Evolutionary conservation across 2,329 filamentous ascomycete genomes (phyloP).

Genomic region (Juglanconis sp.): DNA sequence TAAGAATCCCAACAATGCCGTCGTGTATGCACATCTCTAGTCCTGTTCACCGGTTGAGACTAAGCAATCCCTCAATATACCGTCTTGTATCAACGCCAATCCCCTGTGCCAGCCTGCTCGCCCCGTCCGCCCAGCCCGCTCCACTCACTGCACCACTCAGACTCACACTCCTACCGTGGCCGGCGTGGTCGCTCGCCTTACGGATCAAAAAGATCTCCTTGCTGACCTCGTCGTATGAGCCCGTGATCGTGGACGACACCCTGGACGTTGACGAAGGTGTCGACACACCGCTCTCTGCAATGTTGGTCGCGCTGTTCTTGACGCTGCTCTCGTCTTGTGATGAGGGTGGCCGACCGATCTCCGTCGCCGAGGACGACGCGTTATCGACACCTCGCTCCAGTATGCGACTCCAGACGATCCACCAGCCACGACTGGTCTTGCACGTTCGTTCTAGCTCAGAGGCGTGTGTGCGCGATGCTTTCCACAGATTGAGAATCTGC

Average conservation of each 20-base stretch:
- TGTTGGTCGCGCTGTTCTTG: background rate
- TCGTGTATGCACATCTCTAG: background rate
- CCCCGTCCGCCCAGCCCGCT: slow-evolving; percentile 49
- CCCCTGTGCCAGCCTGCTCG: slow-evolving; percentile 63
- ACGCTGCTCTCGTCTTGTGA: background rate
- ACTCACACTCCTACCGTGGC: slow-evolving; percentile 32
- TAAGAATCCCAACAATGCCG: background rate
- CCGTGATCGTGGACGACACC: slow-evolving; percentile 2
- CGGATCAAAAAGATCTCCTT: slow-evolving; percentile 64
- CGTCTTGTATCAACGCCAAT: slow-evolving; percentile 74
- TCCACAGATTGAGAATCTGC: slow-evolving; percentile 58
- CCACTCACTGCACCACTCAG: slow-evolving; percentile 34
- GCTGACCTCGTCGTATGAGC: slow-evolving; percentile 24
- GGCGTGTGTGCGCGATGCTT: slow-evolving; percentile 39
- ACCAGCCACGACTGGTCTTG: slow-evolving; percentile 67
- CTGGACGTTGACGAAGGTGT: slow-evolving; percentile 6
- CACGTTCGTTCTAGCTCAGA: slow-evolving; percentile 58
- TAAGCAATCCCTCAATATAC: slow-evolving; percentile 72
- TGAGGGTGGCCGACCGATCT: background rate
- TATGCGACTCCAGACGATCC: slow-evolving; percentile 65
- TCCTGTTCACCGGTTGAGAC: slow-evolving; percentile 45
- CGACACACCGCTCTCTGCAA: slow-evolving; percentile 10
- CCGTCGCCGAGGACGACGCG: slow-evolving; percentile 9
- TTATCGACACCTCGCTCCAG: slow-evolving; percentile 33
- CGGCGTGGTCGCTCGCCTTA: slow-evolving; percentile 53